Evolutionary conservation across 371 early-diverging fungal species (phyloP), one percentile per base, ranked within the genome.

Genomic region (Capillidium heterosporum): DNA sequence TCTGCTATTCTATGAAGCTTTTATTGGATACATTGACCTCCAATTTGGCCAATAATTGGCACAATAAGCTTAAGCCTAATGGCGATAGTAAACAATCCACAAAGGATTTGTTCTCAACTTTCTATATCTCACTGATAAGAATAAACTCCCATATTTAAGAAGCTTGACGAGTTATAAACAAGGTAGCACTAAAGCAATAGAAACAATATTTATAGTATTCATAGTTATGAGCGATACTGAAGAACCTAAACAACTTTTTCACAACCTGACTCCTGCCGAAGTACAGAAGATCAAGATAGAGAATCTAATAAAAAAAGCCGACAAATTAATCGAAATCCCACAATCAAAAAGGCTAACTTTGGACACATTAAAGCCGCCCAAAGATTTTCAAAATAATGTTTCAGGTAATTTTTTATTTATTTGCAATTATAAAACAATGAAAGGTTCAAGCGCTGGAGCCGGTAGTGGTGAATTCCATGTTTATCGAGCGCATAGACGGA

Each of bases 381-480:
- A 75, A 43, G 90, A 89, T 51, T 78, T 85, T 58, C 82, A 85
- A 1, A 75, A 83, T 32, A 87, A 89, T 67, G 81, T 87, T 21
- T 78, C 80, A 65, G 85, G 82, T 76, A 68, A 61, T 46, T 47
- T 15, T 1, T 40, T 7, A 24, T 47, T 47, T 47, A 7, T 17
- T 47, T 4, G 7, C 17, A 24, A 8, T 47, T 47, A 47, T 24
- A 47, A 21, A 21, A 8, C 4, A 7, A 7, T 24, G 7, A 8
- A 24, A 65, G 90, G 91, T 28, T 94, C 92, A 17, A 89, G 91
- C 66, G 93, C 95, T 1, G 95, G 94, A 47, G 95, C 95, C 0
- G 93, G 95, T 19, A 87, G 88, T 74, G 94, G 93, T 42, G 95
- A 95, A 62, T 95, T 95, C 59, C 93, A 93, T 66, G 89, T 90